Conservation (phyloP, 805 yeast genomes). For the Candida railenensis region DNA sequence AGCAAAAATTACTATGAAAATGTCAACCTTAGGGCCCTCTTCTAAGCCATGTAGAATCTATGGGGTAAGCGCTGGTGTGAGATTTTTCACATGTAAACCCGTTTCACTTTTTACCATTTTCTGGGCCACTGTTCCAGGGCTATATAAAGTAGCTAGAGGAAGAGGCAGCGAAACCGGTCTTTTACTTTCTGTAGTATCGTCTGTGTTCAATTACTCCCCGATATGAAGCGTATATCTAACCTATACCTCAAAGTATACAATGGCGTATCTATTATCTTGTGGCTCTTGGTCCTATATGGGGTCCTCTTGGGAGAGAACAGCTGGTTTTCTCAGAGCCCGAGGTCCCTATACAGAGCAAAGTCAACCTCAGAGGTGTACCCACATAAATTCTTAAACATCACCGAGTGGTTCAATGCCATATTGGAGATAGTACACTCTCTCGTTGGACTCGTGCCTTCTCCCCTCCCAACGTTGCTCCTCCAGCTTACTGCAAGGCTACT, state of each 20-base stretch:
- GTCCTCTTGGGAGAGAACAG: constrained; percentile 11
- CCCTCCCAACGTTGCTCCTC: constrained; percentile 21
- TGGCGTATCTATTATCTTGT: background rate
- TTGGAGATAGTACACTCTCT: constrained; percentile 23
- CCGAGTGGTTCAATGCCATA: constrained; percentile 25
- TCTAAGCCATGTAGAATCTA: background rate
- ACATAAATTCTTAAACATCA: constrained; percentile 24
- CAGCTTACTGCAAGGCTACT: constrained; percentile 30
- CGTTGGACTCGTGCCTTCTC: constrained; percentile 27
- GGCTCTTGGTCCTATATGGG: background rate
- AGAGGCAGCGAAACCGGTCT: too few species aligned
- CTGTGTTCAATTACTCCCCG: too few species aligned
- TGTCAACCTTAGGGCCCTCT: background rate
- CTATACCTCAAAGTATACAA: constrained; percentile 1
- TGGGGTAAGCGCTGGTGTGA: too few species aligned
- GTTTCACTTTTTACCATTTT: too few species aligned
- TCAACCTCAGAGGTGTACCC: constrained; percentile 18
- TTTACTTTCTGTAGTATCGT: too few species aligned
- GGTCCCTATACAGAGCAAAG: constrained; percentile 8
- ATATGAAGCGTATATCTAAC: background rate
- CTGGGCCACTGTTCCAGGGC: too few species aligned
- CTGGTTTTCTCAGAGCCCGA: constrained; percentile 5
- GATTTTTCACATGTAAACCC: too few species aligned
- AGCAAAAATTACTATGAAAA: background rate
- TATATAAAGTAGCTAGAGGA: too few species aligned